Percentiles rank a stretch among this genome's conserved stretches.
Conservation (phyloP, 176 grass and related monocot species). For the Stipa capillata region DNA sequence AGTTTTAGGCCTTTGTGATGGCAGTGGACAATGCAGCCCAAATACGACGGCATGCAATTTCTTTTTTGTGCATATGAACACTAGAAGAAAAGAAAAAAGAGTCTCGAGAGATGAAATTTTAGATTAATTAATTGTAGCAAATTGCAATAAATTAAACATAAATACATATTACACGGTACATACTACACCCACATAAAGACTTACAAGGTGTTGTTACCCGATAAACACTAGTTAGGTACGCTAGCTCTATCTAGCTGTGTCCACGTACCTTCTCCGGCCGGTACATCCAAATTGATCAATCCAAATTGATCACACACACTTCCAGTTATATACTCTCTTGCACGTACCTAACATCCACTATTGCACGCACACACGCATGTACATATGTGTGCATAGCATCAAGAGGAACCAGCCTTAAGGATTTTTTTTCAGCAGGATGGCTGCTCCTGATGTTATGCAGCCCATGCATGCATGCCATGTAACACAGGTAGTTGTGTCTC, state of each 20-base stretch:
- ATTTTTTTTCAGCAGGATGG: slow-evolving; percentile 41
- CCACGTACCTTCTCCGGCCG: background rate
- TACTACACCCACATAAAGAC: background rate
- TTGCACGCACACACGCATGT: background rate
- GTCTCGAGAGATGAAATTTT: background rate
- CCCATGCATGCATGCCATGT: background rate
- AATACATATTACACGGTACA: background rate
- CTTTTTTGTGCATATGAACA: too few species aligned
- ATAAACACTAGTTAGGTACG: background rate
- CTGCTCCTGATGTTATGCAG: slow-evolving; percentile 60
- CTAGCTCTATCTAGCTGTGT: too few species aligned
- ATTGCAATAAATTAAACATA: background rate
- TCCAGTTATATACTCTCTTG: slow-evolving; percentile 2
- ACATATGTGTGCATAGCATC: slow-evolving; percentile 44
- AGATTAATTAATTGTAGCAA: background rate
- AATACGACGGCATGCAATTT: too few species aligned
- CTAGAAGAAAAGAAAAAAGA: too few species aligned
- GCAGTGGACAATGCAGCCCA: too few species aligned
- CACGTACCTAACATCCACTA: background rate
- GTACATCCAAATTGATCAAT: background rate
- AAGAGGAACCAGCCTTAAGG: slow-evolving; percentile 68
- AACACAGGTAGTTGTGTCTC: background rate
- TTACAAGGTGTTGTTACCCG: background rate
- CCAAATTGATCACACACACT: background rate
- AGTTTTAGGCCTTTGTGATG: too few species aligned